Evolutionary conservation across 495 filamentous ascomycete species (phyloP), one percentile per base, ranked within the genome.

Genomic region (Neurospora hispaniola): DNA sequence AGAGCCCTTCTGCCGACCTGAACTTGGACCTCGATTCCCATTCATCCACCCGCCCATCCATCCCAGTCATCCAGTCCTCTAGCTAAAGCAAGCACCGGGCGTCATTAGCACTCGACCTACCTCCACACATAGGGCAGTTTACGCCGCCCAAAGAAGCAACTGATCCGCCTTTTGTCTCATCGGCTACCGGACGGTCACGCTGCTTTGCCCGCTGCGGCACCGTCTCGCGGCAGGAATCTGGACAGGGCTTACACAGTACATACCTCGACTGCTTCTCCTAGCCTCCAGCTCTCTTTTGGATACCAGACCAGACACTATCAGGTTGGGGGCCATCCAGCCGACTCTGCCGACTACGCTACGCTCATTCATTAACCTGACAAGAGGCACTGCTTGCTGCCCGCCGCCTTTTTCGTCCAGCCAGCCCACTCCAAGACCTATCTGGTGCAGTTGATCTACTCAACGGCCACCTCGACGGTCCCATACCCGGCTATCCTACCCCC

Each of bases 401-500:
- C 54, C 23, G 35, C 54, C 54, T 66, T 66, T 66, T 66, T 66
- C 54, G 54, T 66, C 54, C 54, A 66, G 54, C 54, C 54, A 66
- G 54, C 54, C 54, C 27, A 35, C 54, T 66, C 35, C 54, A 66
- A 66, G 54, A 38, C 70, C 71, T 75, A 59, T 69, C 69, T 38
- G 54, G 48, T 59, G 20, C 48, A 10, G 71, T 38, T 75, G 69
- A 75, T 73, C 71, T 76, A 72, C 75, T 73, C 75, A 76, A 72
- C 75, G 74, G 70, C 76, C 73, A 76, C 62, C 74, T 66, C 54
- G 54, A 66, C 54, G 54, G 54, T 66, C 14, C 27, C 35, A 35
- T 66, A 66, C 54, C 54, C 54, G 54, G 54, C 7, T 66, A 66
- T 66, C 54, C 27, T 35, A 66, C 77, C 71, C 73, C 41, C 70